Percentiles rank a stretch among this genome's conserved stretches.
phyloP scores from a whole-genome alignment of 2,329 filamentous ascomycete genomes.

The Pseudopyricularia javanii region DNA sequence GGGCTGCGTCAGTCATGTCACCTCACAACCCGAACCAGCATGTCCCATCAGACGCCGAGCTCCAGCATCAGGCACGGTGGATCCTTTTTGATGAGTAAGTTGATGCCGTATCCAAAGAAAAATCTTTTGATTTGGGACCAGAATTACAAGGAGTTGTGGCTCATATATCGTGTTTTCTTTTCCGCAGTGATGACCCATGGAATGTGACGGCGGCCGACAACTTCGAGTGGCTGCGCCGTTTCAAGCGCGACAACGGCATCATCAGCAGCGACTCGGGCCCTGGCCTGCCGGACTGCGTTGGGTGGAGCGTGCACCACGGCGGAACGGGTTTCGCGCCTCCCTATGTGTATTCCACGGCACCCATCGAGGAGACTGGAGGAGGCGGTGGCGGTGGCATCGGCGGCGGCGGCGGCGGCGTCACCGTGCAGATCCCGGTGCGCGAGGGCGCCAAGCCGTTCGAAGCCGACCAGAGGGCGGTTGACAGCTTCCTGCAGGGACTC shows the following conservation, averaged over 20 bases:
- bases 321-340: conserved; percentile 44
- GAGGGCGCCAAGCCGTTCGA: conserved; percentile 27
- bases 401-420: not conserved
- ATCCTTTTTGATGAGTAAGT: conserved; percentile 49
- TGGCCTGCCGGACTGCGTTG: conserved; percentile 27
- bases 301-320: conserved; percentile 36
- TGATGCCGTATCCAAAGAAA: not conserved
- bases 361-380: not conserved
- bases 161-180: not conserved
- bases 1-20: conserved; percentile 39
- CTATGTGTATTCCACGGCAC: conserved; percentile 25
- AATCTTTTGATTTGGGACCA: not conserved
- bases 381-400: conserved; percentile 1
- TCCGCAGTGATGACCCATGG: conserved; percentile 45
- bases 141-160: not conserved
- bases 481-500: conserved; percentile 33
- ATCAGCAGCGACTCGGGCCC: conserved; percentile 33
- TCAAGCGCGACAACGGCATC: conserved; percentile 47
- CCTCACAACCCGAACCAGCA: conserved; percentile 48
- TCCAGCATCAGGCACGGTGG: conserved; percentile 53
- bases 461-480: conserved; percentile 29
- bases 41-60: conserved; percentile 45
- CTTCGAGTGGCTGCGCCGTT: conserved; percentile 48
- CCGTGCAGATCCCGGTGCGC: conserved; percentile 18
- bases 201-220: conserved; percentile 54